phyloP scores from a whole-genome alignment of 805 yeast species.

The Saturnispora saitoi region DNA sequence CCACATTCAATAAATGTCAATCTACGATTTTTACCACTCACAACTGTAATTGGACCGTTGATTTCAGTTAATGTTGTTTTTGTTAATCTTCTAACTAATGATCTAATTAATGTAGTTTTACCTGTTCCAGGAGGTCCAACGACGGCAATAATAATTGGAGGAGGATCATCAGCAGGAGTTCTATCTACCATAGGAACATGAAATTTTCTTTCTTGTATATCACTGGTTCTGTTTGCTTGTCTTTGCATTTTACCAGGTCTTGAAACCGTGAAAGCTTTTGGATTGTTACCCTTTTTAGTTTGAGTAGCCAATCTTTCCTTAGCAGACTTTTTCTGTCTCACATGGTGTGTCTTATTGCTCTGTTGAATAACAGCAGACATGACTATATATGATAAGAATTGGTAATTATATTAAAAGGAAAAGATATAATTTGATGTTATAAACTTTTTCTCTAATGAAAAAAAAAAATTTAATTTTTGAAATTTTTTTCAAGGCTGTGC shows the following conservation, averaged over 20 bases:
- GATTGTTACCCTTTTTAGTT: constrained; percentile 51
- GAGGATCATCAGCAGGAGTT: constrained; percentile 96
- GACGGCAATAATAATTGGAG: constrained; percentile 92
- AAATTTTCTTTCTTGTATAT: constrained; percentile 68
- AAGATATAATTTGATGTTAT: background rate
- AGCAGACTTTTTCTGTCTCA: constrained; percentile 48
- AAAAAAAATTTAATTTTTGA: background rate
- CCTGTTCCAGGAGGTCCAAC: constrained; percentile 99
- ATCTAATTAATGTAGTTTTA: constrained; percentile 84
- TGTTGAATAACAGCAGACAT: constrained; percentile 21
- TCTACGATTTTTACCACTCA: constrained; percentile 88
- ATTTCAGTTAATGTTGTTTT: constrained; percentile 80
- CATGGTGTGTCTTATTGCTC: constrained; percentile 73
- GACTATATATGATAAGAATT: too few species aligned
- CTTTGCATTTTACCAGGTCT: constrained; percentile 82
- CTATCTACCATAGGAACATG: constrained; percentile 98
- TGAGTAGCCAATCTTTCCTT: constrained; percentile 84
- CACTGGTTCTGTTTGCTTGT: constrained; percentile 78
- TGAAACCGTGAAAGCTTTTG: constrained; percentile 74
- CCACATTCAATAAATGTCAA: constrained; percentile 88
- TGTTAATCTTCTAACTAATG: constrained; percentile 78
- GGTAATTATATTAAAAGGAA: background rate
- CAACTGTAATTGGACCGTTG: constrained; percentile 95
- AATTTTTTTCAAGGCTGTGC: constrained; percentile 1
- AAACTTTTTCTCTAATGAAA: background rate